Percentiles rank a stretch among this genome's conserved stretches.
Evolutionary conservation across 2,329 filamentous ascomycete genomes (phyloP).

Genomic region (Macrophomina tecta): DNA sequence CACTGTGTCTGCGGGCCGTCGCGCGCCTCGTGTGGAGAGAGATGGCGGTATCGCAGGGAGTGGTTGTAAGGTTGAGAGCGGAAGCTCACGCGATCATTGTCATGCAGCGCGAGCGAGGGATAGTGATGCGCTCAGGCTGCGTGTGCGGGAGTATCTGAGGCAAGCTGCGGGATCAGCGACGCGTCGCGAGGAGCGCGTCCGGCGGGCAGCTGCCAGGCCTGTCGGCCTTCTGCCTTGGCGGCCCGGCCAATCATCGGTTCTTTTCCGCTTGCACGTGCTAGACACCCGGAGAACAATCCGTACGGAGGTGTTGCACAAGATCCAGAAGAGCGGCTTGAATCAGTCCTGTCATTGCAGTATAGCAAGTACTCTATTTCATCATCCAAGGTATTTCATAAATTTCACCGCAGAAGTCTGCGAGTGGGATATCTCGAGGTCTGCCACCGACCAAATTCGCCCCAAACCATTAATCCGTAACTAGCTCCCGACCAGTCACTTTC

Average conservation of each 20-base stretch:
- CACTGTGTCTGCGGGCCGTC: slow-evolving; percentile 3
- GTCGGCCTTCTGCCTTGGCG: slow-evolving; percentile 6
- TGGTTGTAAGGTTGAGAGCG: background rate
- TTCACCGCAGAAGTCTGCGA: slow-evolving; percentile 14
- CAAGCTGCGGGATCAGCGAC: slow-evolving; percentile 25
- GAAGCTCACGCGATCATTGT: slow-evolving; percentile 23
- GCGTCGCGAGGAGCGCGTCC: slow-evolving; percentile 23
- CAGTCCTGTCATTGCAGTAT: too few species aligned
- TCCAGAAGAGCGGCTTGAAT: background rate
- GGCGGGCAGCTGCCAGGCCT: background rate
- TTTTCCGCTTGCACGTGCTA: background rate
- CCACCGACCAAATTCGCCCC: slow-evolving; percentile 15
- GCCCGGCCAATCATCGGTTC: slow-evolving; percentile 1
- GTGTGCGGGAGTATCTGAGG: slow-evolving; percentile 2
- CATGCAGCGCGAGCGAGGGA: background rate
- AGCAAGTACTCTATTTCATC: background rate
- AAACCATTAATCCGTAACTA: slow-evolving; percentile 14
- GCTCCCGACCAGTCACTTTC: slow-evolving; percentile 7
- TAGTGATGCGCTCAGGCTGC: slow-evolving; percentile 7
- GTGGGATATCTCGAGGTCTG: slow-evolving; percentile 25
- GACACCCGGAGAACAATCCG: background rate
- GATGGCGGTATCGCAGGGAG: background rate
- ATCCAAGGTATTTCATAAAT: slow-evolving; percentile 18
- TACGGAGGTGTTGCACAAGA: background rate
- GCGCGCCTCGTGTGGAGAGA: background rate